Evolutionary conservation across 305 asterid species (phyloP), one percentile per base, ranked within the genome.

Genomic region (Rubia occidens): DNA sequence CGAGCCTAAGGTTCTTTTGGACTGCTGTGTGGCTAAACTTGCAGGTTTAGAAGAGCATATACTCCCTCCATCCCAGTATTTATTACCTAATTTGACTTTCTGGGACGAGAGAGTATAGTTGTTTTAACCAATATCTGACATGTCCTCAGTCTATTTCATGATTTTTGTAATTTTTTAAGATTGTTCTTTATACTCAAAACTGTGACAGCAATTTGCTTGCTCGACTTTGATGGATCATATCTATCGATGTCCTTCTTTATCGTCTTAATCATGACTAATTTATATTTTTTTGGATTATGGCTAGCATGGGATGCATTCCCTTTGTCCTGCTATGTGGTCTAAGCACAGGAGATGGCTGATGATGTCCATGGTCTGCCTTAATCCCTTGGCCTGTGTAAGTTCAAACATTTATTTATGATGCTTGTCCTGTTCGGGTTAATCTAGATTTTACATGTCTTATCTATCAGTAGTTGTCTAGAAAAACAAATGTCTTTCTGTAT

Each of bases 281-380:
- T n/a, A 55, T 47, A 60, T 37, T 70, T 66, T 70, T 64, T 75
- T 66, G 47, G 42, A 65, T 69, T 61, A 74, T 81, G 64, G 64
- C 44, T 89, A 94, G 99, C 90, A 88, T 56, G 96, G 96, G 71
- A 73, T 87, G 93, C 99, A 94, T 85, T 91, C 99, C 26, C 89
- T 94, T 68, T 91, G 99, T 79, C 99, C 99, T 63, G 99, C 99
- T n/a, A 87, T 91, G 71, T 94, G 99, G 99, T 90, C 97, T 24
- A 91, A 91, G 84, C 97, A 94, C 76, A 87, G 99, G 80, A 83
- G 95, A 85, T 94, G 99, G 99, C 85, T 94, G 77, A 71, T 89
- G 74, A 94, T 91, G 99, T 94, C 99, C 54, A 94, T 89, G 97
- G 76, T 94, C 78, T 89, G 97, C 75, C 95, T 94, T 74, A 94